Evolutionary conservation across 164 flowering plant species (phyloP).

Genomic region (Kingdonia uniflora): DNA sequence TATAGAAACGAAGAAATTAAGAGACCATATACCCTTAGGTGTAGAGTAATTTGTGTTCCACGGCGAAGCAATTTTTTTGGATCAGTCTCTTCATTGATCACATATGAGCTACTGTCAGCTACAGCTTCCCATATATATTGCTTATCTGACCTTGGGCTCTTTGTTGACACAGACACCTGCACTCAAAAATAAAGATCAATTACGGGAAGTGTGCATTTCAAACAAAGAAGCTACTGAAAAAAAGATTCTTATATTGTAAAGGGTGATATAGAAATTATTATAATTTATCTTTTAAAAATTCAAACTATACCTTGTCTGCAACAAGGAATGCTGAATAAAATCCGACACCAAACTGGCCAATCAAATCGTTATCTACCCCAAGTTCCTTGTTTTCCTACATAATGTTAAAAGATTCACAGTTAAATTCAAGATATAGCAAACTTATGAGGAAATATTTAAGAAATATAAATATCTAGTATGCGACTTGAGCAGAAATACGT

Average conservation of each 20-base stretch:
- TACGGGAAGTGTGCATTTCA: no score
- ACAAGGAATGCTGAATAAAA: constrained; percentile 96
- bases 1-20: neutral
- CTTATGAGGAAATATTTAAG: no score
- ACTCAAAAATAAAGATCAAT: neutral
- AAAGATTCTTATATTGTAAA: no score
- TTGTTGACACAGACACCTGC: constrained; percentile 88
- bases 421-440: no score
- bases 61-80: constrained; percentile 66
- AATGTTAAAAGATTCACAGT: neutral
- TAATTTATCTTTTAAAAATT: neutral
- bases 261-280: no score
- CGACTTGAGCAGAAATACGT: neutral
- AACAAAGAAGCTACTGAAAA: no score
- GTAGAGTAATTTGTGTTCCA: constrained; percentile 89
- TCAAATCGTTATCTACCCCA: constrained; percentile 81
- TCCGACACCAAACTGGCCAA: constrained; percentile 99
- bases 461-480: no score
- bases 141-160: constrained; percentile 88
- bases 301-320: constrained; percentile 57
- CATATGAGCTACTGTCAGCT: constrained; percentile 87
- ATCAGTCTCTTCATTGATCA: constrained; percentile 79
- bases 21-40: constrained; percentile 43
- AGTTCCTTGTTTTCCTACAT: constrained; percentile 78
- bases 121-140: constrained; percentile 89